Evolutionary conservation across 2,329 filamentous ascomycete genomes (phyloP).

Genomic region (Rhexocercosporidium sp.): DNA sequence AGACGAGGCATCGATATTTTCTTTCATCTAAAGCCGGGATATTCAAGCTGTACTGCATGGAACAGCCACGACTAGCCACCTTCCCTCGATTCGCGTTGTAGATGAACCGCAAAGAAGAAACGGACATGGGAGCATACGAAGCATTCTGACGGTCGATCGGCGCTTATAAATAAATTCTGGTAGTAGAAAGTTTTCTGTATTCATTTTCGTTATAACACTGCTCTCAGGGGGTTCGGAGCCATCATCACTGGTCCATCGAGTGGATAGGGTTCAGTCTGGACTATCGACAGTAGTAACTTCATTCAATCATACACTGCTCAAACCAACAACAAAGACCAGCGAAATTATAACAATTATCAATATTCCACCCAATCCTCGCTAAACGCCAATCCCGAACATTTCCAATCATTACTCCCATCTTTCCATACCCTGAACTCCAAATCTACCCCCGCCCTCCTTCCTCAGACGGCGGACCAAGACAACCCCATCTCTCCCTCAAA

Average conservation of each 20-base stretch:
- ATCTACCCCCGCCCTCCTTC: not conserved
- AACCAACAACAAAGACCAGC: not conserved
- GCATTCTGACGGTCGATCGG: not conserved
- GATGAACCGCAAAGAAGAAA: not conserved
- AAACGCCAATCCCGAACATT: not conserved
- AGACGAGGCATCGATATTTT: not conserved
- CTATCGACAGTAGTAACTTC: not conserved
- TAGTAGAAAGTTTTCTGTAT: not conserved
- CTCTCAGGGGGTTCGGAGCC: no score
- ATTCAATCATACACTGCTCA: not conserved
- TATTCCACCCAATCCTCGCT: not conserved
- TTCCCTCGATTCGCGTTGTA: not conserved
- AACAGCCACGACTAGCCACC: no score
- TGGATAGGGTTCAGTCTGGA: no score
- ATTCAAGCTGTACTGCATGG: not conserved
- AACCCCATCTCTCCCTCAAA: not conserved
- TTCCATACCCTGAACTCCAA: not conserved
- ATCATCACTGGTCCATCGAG: no score
- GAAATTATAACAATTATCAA: not conserved
- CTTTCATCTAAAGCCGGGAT: not conserved
- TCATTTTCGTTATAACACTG: no score
- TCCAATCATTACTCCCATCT: not conserved
- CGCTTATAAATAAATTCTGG: not conserved
- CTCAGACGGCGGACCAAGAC: not conserved
- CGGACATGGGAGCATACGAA: not conserved